Conservation (phyloP, 2,329 filamentous ascomycete species). For the Penicillium sp. region DNA sequence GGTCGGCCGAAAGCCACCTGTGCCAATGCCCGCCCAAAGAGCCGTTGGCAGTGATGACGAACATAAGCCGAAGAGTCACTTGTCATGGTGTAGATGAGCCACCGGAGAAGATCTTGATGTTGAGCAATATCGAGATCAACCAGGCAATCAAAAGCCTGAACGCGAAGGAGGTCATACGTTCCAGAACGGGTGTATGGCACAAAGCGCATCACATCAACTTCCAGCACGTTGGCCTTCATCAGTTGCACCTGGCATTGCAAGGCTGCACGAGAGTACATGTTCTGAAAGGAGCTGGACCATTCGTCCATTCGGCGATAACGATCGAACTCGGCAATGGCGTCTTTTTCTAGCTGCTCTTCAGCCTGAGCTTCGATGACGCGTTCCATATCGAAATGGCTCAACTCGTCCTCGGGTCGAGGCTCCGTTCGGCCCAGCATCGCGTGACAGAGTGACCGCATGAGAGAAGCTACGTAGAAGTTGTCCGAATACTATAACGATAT, state of each 20-base stretch:
- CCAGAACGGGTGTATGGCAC: constrained; percentile 62
- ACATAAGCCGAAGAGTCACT: constrained; percentile 61
- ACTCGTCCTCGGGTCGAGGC: constrained; percentile 39
- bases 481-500: constrained; percentile 66
- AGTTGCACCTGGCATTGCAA: constrained; percentile 61
- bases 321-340: constrained; percentile 63
- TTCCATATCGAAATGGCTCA: constrained; percentile 49
- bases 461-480: constrained; percentile 78
- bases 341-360: constrained; percentile 57
- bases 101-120: constrained; percentile 54
- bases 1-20: constrained; percentile 60
- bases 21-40: constrained; percentile 59
- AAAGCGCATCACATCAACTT: constrained; percentile 58
- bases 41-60: constrained; percentile 52
- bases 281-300: constrained; percentile 67
- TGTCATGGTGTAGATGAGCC: constrained; percentile 59
- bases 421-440: constrained; percentile 52
- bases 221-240: constrained; percentile 55
- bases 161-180: constrained; percentile 61
- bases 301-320: constrained; percentile 66
- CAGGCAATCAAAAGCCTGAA: constrained; percentile 61
- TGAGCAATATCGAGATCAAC: constrained; percentile 57
- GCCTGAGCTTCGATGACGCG: constrained; percentile 52
- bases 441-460: constrained; percentile 67
- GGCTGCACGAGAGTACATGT: constrained; percentile 63